Conservation (phyloP, 2,329 filamentous ascomycete genomes). For the Cryphonectria radicalis region DNA sequence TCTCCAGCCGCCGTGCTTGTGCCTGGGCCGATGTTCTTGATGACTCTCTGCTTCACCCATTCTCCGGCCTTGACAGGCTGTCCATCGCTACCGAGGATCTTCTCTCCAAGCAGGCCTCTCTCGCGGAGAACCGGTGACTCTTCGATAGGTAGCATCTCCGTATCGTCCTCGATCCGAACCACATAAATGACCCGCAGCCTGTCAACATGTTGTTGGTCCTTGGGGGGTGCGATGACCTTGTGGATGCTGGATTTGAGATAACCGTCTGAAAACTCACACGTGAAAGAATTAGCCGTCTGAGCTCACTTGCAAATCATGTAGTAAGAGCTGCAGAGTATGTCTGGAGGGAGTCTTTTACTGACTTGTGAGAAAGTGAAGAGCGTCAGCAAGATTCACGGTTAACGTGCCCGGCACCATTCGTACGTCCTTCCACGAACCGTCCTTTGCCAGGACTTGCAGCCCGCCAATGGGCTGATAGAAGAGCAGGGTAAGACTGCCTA, state of each 20-base stretch:
- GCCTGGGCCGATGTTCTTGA: constrained; percentile 31
- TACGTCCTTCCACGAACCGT: constrained; percentile 42
- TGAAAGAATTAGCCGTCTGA: no score
- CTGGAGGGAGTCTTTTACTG: not conserved
- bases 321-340: not conserved
- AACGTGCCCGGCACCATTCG: constrained; percentile 42
- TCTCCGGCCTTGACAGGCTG: constrained; percentile 38
- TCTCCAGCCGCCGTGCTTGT: constrained; percentile 26
- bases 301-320: not conserved
- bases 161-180: constrained; percentile 44
- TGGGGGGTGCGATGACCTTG: constrained; percentile 39
- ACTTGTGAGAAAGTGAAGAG: constrained; percentile 49
- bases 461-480: constrained; percentile 61
- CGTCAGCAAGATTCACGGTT: constrained; percentile 53
- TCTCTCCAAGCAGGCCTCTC: constrained; percentile 33
- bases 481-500: constrained; percentile 56
- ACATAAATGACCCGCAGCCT: constrained; percentile 52
- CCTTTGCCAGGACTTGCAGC: constrained; percentile 53
- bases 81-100: constrained; percentile 29
- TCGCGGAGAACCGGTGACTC: constrained; percentile 41
- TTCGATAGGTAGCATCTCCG: constrained; percentile 36
- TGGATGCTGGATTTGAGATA: constrained; percentile 43
- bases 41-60: constrained; percentile 37
- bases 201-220: constrained; percentile 44
- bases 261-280: constrained; percentile 32